These are phyloP conservation scores for Grigorovia yakushimaensis DNA, from an alignment of 805 yeast genomes.

Conservation along the genomic window DNA sequence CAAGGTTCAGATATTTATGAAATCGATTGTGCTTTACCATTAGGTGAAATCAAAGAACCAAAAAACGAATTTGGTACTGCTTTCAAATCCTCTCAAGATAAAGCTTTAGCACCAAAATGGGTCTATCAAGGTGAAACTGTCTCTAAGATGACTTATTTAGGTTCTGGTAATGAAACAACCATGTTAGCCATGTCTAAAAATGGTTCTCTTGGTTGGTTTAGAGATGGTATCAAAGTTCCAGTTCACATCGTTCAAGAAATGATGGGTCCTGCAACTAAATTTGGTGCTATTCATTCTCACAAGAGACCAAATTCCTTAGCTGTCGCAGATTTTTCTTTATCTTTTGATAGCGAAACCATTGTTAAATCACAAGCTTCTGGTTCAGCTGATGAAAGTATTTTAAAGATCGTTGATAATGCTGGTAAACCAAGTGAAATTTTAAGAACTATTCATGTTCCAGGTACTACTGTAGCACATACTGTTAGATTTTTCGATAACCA, in stretches of 20 bases:
- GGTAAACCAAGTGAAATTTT: conserved; percentile 25
- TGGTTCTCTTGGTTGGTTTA: conserved; percentile 30
- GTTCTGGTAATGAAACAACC: conserved; percentile 33
- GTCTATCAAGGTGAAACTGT: conserved; percentile 25
- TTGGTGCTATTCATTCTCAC: conserved; percentile 23
- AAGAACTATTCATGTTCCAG: conserved; percentile 21
- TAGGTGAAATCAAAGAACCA: conserved; percentile 12
- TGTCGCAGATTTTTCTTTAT: conserved; percentile 23
- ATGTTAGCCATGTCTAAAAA: conserved; percentile 23
- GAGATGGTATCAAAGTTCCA: conserved; percentile 24
- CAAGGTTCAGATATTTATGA: conserved; percentile 27
- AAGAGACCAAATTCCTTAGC: conserved; percentile 15
- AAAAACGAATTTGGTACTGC: conserved; percentile 43
- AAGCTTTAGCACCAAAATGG: conserved; percentile 20
- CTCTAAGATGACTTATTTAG: conserved; percentile 19
- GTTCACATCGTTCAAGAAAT: conserved; percentile 26
- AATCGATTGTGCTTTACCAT: conserved; percentile 22
- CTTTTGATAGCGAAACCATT: conserved; percentile 18
- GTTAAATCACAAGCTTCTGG: conserved; percentile 25
- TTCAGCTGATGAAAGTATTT: conserved; percentile 21
- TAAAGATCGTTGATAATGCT: conserved; percentile 25
- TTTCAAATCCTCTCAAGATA: conserved; percentile 37
- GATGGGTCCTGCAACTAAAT: conserved; percentile 26
- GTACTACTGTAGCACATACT: conserved; percentile 23
- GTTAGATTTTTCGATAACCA: conserved; percentile 26